Evolutionary conservation across 192 early-diverging fungal species (phyloP).

Genomic region (Rhizoclosmatium sp.): DNA sequence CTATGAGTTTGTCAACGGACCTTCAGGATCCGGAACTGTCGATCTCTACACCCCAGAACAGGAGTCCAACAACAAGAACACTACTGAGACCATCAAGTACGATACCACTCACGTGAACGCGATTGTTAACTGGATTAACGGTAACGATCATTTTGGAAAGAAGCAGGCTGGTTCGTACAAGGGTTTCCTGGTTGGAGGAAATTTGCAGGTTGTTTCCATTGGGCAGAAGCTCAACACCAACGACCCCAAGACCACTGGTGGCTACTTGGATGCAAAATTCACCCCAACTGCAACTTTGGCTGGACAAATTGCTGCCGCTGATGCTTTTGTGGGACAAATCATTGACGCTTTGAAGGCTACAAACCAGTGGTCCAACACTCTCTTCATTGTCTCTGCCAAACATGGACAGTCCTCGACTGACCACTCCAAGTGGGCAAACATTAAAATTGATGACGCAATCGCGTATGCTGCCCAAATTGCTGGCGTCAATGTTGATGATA

Average conservation of each 20-base stretch:
- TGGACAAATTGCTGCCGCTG: slow-evolving; percentile 1
- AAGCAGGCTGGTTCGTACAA: background rate
- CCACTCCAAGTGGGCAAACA: slow-evolving; percentile 3
- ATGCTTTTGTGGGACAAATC: slow-evolving; percentile 19
- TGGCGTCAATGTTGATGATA: background rate
- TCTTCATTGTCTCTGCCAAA: slow-evolving; percentile 28
- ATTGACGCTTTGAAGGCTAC: slow-evolving; percentile 23
- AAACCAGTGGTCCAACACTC: slow-evolving; percentile 1
- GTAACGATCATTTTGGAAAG: slow-evolving; percentile 18
- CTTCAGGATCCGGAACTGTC: slow-evolving; percentile 2
- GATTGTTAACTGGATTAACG: slow-evolving; percentile 31
- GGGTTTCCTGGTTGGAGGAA: background rate
- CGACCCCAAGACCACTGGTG: background rate
- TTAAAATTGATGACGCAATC: background rate
- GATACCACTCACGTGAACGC: slow-evolving; percentile 20
- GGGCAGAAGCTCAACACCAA: background rate
- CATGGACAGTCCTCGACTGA: slow-evolving; percentile 31
- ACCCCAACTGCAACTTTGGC: slow-evolving; percentile 17
- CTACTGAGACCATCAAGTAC: slow-evolving; percentile 3
- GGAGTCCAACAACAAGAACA: background rate
- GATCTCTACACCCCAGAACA: slow-evolving; percentile 26
- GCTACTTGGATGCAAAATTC: background rate
- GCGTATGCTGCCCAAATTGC: background rate
- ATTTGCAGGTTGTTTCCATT: background rate
- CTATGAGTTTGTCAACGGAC: slow-evolving; percentile 36